Evolutionary conservation across 371 early-diverging fungal genomes (phyloP).

Genomic region (Dichotomocladium elegans): DNA sequence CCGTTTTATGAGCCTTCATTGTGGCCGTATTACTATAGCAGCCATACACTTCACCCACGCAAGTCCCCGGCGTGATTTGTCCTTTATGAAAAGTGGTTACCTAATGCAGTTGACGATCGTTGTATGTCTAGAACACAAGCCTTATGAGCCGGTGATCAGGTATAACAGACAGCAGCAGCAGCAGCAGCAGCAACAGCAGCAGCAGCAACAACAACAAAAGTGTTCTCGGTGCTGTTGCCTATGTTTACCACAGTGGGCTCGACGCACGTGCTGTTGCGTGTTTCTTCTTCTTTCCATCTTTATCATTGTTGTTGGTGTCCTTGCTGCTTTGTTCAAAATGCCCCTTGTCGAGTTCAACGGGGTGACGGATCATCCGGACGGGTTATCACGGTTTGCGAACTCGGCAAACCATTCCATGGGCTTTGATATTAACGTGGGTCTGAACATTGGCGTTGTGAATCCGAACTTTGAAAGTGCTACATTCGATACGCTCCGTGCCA

Average conservation of each 20-base stretch:
- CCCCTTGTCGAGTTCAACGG: slow-evolving; percentile 20
- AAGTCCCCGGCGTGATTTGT: too few species aligned
- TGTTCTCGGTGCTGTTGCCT: slow-evolving; percentile 22
- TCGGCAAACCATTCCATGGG: neutral
- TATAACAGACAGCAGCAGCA: too few species aligned
- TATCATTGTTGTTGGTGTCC: slow-evolving; percentile 8
- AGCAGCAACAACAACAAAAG: too few species aligned
- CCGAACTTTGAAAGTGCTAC: slow-evolving; percentile 30
- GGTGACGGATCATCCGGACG: slow-evolving; percentile 9
- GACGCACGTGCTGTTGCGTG: slow-evolving; percentile 16
- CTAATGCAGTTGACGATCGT: too few species aligned
- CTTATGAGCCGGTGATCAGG: too few species aligned
- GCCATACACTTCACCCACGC: too few species aligned
- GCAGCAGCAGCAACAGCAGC: too few species aligned
- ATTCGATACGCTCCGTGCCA: slow-evolving; percentile 28
- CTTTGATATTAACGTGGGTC: slow-evolving; percentile 19
- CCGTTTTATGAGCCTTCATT: too few species aligned
- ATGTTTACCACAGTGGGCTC: slow-evolving; percentile 24
- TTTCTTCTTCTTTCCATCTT: slow-evolving; percentile 13
- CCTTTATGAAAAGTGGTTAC: too few species aligned
- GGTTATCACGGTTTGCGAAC: slow-evolving; percentile 12
- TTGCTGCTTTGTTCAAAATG: slow-evolving; percentile 22
- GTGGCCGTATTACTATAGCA: too few species aligned
- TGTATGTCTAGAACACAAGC: too few species aligned
- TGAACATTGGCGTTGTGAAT: slow-evolving; percentile 30